Evolutionary conservation across 768 basidiomycete genomes (phyloP), one percentile per base, ranked within the genome.

Genomic region (Collybia sp.): DNA sequence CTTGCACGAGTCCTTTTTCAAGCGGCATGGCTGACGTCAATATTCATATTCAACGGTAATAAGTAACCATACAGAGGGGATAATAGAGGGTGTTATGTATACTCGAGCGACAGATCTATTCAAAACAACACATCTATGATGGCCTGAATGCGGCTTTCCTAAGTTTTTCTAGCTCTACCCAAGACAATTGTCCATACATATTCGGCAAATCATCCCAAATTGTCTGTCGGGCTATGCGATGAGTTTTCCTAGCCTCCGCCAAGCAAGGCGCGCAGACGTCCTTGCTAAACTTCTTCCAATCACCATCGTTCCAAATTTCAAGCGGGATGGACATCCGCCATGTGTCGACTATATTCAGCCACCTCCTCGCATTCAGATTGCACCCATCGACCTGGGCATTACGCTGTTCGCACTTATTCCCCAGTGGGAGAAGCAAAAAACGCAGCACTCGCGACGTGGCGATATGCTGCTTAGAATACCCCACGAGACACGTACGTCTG

Each of bases 161-260:
- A 44, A 44, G 30, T 17, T 31, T 45, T 45, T 65, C 60, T 48
- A 67, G 50, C 13, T 56, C 54, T 20, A 53, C 53, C 66, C 66
- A 68, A 12, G 43, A 38, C 2, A 57, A 56, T 2, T 66, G 47
- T 9, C 57, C 57, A 47, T 67, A 68, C 43, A 64, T 58, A 1
- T 51, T 46, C 2, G 64, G 64, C 31, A 70, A 44, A 42, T 55
- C 53, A 8, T 55, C 47, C 69, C 67, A 65, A 58, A 70, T 58
- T 42, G 52, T 51, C 45, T 58, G 40, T 36, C 58, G 54, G 16
- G 61, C 55, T 25, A 45, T 37, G 40, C 46, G 40, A 41, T 55
- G 54, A 3, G 40, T 38, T 40, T 40, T 49, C 40, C 43, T 50
- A 30, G 47, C 45, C 35, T 51, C 42, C 11, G 34, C 46, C 32